Evolutionary conservation across 208 protist species (phyloP).

Genomic region (Phytomonas sp.): DNA sequence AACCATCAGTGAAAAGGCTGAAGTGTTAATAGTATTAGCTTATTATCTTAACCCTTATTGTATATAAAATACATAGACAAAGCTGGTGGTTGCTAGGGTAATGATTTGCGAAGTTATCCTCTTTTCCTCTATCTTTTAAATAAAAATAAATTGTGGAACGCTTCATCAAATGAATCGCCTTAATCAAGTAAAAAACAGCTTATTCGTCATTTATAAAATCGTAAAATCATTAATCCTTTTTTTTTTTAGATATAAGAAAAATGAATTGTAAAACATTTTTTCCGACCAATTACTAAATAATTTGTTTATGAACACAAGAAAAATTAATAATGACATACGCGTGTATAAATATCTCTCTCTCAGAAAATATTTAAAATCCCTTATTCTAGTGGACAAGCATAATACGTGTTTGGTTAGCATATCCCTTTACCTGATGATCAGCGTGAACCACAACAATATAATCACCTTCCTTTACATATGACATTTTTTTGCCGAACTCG

Average conservation of each 20-base stretch:
- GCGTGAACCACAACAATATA: constrained; percentile 70
- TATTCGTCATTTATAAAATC: not conserved
- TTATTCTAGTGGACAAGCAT: constrained; percentile 34
- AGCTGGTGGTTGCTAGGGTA: not conserved
- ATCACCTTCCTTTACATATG: constrained; percentile 51
- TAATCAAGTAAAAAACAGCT: not conserved
- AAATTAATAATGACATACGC: not conserved
- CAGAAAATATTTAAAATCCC: not conserved
- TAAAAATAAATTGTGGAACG: not conserved
- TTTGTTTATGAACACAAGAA: not conserved
- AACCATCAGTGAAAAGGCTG: not conserved
- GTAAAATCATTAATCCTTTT: not conserved
- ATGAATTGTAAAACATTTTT: not conserved
- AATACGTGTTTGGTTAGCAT: constrained; percentile 80
- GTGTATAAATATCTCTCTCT: not conserved
- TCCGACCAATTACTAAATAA: not conserved
- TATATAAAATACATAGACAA: not conserved
- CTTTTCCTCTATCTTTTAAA: not conserved
- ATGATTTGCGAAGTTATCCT: not conserved
- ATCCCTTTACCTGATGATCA: constrained; percentile 83
- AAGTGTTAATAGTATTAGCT: not conserved
- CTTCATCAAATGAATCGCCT: not conserved
- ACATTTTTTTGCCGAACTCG: constrained; percentile 45
- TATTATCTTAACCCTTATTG: not conserved
- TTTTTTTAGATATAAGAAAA: not conserved